Evolutionary conservation across 1,284 basidiomycete genomes (phyloP).

Genomic region (Singerocomus inundabilis): DNA sequence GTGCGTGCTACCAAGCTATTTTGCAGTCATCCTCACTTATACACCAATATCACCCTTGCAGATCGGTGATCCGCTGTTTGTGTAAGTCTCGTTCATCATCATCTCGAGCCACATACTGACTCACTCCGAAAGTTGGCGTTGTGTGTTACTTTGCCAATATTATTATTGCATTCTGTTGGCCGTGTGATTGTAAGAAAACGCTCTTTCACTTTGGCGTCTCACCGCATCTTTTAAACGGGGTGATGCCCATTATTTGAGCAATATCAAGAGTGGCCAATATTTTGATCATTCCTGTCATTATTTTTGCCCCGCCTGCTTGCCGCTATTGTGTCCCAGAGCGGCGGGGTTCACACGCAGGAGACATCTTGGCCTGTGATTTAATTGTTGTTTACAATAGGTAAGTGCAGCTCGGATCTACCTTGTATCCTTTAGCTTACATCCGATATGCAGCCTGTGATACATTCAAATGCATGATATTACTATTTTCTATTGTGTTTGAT

Average conservation of each 20-base stretch:
- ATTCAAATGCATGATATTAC: slow-evolving; percentile 7
- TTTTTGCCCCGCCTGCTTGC: slow-evolving; percentile 46
- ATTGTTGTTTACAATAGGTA: slow-evolving; percentile 16
- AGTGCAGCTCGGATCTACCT: background rate
- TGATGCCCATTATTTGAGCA: slow-evolving; percentile 83
- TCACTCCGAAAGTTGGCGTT: slow-evolving; percentile 16
- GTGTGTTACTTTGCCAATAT: slow-evolving; percentile 30
- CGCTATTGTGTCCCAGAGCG: slow-evolving; percentile 31
- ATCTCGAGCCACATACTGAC: slow-evolving; percentile 3
- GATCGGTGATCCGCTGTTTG: slow-evolving; percentile 26
- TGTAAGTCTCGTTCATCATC: slow-evolving; percentile 16
- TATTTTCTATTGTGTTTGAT: background rate
- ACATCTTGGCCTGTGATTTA: slow-evolving; percentile 35
- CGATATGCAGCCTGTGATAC: background rate
- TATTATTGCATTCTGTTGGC: slow-evolving; percentile 23
- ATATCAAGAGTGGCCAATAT: slow-evolving; percentile 42
- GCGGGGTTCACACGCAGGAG: slow-evolving; percentile 58
- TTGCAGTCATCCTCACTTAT: background rate
- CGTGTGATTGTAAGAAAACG: slow-evolving; percentile 20
- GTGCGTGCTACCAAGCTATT: slow-evolving; percentile 47
- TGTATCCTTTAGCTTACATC: background rate
- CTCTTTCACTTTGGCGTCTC: slow-evolving; percentile 81
- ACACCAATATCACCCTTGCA: slow-evolving; percentile 2
- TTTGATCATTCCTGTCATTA: slow-evolving; percentile 35
- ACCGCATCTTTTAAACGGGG: slow-evolving; percentile 54